These are phyloP conservation scores for Malus orientalis DNA, from an alignment of 306 rosid genomes.

Conservation along the genomic window DNA sequence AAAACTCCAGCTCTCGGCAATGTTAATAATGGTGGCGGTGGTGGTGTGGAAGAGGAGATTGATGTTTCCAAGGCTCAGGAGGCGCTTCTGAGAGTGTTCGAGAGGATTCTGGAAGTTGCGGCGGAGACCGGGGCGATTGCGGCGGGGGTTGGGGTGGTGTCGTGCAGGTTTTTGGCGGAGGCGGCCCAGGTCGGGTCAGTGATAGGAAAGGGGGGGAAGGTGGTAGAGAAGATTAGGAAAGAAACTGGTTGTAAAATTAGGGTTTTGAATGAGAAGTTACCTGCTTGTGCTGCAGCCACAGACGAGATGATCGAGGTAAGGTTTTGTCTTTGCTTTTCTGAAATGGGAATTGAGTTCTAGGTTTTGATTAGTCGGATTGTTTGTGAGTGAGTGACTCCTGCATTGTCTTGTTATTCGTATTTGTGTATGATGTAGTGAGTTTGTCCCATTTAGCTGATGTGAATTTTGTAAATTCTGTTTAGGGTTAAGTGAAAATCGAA, in stretches of 20 bases:
- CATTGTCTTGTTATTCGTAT: not conserved
- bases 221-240: constrained; percentile 83
- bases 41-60: constrained; percentile 14
- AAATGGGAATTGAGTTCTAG: not conserved
- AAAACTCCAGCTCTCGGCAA: not conserved
- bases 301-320: constrained; percentile 88
- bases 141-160: constrained; percentile 48
- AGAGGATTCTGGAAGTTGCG: constrained; percentile 87
- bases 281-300: constrained; percentile 44
- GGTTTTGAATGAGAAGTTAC: constrained; percentile 59
- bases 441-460: not conserved
- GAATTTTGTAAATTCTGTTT: not conserved
- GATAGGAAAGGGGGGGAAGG: constrained; percentile 89
- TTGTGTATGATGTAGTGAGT: not conserved
- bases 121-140: constrained; percentile 65
- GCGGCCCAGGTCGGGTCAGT: constrained; percentile 63
- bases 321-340: not conserved
- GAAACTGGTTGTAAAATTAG: constrained; percentile 70
- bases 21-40: not conserved
- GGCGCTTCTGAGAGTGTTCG: constrained; percentile 74
- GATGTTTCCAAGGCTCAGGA: constrained; percentile 84
- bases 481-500: not conserved
- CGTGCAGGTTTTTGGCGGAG: constrained; percentile 69
- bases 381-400: not conserved
- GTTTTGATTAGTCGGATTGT: not conserved